phyloP scores from a whole-genome alignment of 495 filamentous ascomycete species.

The Trichoderma parareesei region DNA sequence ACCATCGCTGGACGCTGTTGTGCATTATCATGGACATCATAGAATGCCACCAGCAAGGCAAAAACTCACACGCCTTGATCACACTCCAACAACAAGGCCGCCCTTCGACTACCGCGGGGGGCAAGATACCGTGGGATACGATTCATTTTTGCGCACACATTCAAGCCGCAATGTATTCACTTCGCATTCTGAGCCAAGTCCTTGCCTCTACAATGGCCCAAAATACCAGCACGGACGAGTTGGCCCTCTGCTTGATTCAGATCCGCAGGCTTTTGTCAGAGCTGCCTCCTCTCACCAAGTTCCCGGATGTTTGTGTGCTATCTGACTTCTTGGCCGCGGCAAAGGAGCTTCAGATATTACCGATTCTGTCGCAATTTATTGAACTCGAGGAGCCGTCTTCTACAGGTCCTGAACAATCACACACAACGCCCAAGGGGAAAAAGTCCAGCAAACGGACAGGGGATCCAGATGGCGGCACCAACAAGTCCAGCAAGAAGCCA shows the following conservation, averaged over 20 bases:
- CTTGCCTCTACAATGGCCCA: slow-evolving; percentile 22
- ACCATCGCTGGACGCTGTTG: slow-evolving; percentile 30
- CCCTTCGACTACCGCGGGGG: slow-evolving; percentile 13
- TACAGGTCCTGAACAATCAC: not conserved
- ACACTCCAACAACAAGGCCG: slow-evolving; percentile 18
- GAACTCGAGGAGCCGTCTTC: not conserved
- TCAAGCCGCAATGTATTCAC: slow-evolving; percentile 55
- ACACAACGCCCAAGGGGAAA: not conserved
- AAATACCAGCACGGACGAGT: not conserved
- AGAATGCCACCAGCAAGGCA: slow-evolving; percentile 26
- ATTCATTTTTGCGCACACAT: slow-evolving; percentile 57
- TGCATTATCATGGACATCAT: slow-evolving; percentile 36
- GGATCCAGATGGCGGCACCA: not conserved
- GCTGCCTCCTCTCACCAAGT: not conserved
- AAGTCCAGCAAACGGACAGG: not conserved
- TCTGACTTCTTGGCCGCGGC: not conserved
- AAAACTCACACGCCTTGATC: slow-evolving; percentile 20
- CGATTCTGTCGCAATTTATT: not conserved
- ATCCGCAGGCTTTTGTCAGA: not conserved
- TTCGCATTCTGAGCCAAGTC: slow-evolving; percentile 56
- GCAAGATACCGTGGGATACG: slow-evolving; percentile 44
- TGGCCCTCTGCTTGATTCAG: not conserved
- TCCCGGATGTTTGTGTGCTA: slow-evolving; percentile 1
- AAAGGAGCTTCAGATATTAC: not conserved
- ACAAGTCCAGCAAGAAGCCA: not conserved